Evolutionary conservation across 202 grass and related monocot species (phyloP).

Genomic region (Brachypodium distachyon): DNA sequence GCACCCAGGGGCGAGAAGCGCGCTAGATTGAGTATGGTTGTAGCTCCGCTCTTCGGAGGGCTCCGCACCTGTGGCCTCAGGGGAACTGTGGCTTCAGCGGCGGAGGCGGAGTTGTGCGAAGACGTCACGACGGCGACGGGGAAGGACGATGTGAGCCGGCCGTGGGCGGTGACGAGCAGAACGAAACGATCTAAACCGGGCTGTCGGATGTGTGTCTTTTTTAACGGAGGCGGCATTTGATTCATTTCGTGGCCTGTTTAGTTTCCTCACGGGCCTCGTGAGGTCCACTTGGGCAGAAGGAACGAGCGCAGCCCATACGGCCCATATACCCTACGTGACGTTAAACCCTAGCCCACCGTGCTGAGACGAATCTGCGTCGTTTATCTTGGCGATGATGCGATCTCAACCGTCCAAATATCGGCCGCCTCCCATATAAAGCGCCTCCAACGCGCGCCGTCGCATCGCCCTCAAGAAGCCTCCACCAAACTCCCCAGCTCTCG

Average conservation of each 20-base stretch:
- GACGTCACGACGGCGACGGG: background rate
- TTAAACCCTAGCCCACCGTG: slow-evolving; percentile 17
- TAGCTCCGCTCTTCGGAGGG: background rate
- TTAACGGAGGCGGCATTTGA: no score
- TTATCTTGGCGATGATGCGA: background rate
- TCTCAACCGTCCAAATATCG: background rate
- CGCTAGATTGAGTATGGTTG: background rate
- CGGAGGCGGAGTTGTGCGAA: background rate
- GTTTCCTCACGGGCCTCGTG: background rate
- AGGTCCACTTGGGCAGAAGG: background rate
- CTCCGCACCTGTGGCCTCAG: background rate
- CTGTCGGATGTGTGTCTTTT: no score
- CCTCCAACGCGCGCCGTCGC: background rate
- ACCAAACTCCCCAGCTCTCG: background rate
- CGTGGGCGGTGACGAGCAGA: background rate
- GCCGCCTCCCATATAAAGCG: slow-evolving; percentile 10
- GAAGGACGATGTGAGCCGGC: background rate
- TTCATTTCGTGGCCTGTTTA: background rate
- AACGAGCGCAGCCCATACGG: background rate
- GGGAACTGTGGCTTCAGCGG: background rate
- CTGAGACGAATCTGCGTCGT: background rate
- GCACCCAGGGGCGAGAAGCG: background rate
- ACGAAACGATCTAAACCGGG: background rate
- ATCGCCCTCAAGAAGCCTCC: background rate
- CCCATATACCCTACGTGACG: background rate